Percentiles rank a stretch among this genome's conserved stretches.
phyloP scores from a whole-genome alignment of 208 protist genomes.

The Paratrypanosoma confusum region DNA sequence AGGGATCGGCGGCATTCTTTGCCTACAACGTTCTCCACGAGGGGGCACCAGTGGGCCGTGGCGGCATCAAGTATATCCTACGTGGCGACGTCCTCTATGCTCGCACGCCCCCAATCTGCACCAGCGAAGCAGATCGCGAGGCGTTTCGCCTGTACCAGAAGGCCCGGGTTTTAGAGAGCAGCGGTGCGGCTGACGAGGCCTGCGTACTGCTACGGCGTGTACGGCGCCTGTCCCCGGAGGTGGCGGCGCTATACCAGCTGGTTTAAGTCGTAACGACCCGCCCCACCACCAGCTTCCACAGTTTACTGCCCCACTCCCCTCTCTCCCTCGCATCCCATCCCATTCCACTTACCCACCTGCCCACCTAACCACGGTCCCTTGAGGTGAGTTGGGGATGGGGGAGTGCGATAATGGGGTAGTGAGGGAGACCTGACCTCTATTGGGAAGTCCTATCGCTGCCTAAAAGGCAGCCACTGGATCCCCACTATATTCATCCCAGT shows the following conservation, averaged over 20 bases:
- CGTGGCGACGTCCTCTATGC: conserved; percentile 78
- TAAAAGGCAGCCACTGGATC: too few relatives aligned
- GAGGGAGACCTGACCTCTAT: too few relatives aligned
- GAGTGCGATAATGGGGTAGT: too few relatives aligned
- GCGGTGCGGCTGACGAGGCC: conserved; percentile 47
- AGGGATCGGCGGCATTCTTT: conserved; percentile 76
- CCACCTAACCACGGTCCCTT: too few relatives aligned
- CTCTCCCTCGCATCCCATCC: too few relatives aligned
- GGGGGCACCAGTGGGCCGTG: conserved; percentile 48
- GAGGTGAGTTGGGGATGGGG: too few relatives aligned
- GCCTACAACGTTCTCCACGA: conserved; percentile 83
- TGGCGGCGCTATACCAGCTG: conserved; percentile 74
- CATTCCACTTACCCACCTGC: too few relatives aligned
- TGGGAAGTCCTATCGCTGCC: too few relatives aligned
- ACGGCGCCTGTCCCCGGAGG: conserved; percentile 48
- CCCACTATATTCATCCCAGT: too few relatives aligned
- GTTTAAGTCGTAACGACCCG: too few relatives aligned
- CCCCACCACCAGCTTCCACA: too few relatives aligned
- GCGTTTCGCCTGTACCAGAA: conserved; percentile 71
- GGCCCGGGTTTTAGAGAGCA: conserved; percentile 61
- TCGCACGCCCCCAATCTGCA: conserved; percentile 61
- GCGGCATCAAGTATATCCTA: conserved; percentile 72
- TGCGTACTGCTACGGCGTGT: conserved; percentile 70
- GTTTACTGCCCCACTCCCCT: too few relatives aligned
- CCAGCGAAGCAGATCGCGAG: conserved; percentile 29